These are phyloP conservation scores for Phialocephala sp. DNA, from an alignment of 2,329 filamentous ascomycete genomes.

Conservation along the genomic window DNA sequence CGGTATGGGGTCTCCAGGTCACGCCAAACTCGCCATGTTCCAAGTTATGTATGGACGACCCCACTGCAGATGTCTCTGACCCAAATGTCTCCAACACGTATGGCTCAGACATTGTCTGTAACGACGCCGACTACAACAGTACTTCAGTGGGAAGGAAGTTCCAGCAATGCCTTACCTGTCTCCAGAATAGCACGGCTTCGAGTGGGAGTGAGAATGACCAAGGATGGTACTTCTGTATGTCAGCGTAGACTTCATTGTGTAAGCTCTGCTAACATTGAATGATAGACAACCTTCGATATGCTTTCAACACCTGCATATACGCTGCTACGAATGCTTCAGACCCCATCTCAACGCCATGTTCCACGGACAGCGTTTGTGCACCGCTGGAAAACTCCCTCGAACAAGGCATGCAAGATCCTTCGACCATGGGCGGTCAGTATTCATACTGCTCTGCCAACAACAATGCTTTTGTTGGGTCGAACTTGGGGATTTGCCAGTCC, in stretches of 20 bases:
- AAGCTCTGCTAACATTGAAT: slow-evolving; percentile 10
- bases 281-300: slow-evolving; percentile 42
- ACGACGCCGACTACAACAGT: slow-evolving; percentile 34
- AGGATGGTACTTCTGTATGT: slow-evolving; percentile 41
- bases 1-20: slow-evolving; percentile 48
- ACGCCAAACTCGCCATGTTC: slow-evolving; percentile 58
- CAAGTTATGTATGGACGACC: slow-evolving; percentile 51
- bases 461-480: slow-evolving; percentile 31
- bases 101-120: slow-evolving; percentile 50
- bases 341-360: slow-evolving; percentile 34
- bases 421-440: slow-evolving; percentile 32
- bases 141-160: slow-evolving; percentile 37
- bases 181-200: slow-evolving; percentile 38
- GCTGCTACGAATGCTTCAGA: slow-evolving; percentile 35
- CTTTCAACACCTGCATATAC: slow-evolving; percentile 38
- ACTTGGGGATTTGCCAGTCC: slow-evolving; percentile 28
- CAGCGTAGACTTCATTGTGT: background rate
- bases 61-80: slow-evolving; percentile 43
- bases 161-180: slow-evolving; percentile 38
- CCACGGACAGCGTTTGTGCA: slow-evolving; percentile 33
- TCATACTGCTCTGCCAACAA: slow-evolving; percentile 38
- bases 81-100: slow-evolving; percentile 49
- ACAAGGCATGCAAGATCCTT: slow-evolving; percentile 32
- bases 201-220: slow-evolving; percentile 37
- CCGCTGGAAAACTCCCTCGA: slow-evolving; percentile 35